Evolutionary conservation across 805 yeast species (phyloP).

Genomic region (Metschnikowia corniflorae): DNA sequence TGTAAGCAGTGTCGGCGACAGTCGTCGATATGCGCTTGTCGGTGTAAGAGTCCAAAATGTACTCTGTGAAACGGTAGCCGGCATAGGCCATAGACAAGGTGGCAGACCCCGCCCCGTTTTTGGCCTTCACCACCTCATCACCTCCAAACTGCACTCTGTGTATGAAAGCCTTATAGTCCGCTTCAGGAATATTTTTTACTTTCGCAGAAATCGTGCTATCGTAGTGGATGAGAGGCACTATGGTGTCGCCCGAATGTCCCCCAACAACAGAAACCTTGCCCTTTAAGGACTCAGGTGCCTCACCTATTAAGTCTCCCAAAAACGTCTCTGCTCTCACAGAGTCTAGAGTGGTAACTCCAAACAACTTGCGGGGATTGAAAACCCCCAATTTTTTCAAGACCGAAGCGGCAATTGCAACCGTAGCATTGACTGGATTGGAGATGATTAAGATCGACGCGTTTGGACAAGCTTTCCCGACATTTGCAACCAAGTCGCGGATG

Average conservation of each 20-base stretch:
- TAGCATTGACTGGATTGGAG: conserved; percentile 45
- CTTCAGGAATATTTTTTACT: conserved; percentile 15
- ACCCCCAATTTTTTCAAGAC: conserved; percentile 45
- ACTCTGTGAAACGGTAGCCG: conserved; percentile 20
- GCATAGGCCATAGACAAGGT: conserved; percentile 23
- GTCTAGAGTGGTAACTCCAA: conserved; percentile 47
- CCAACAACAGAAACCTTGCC: conserved; percentile 44
- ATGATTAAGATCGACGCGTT: conserved; percentile 44
- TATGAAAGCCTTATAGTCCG: conserved; percentile 18
- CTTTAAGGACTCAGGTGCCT: conserved; percentile 29
- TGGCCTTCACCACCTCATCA: conserved; percentile 22
- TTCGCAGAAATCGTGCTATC: conserved; percentile 18
- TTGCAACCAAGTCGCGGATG: conserved; percentile 40
- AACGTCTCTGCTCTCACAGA: conserved; percentile 46
- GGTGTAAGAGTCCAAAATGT: conserved; percentile 14
- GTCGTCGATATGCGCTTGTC: neutral
- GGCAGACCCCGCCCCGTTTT: conserved; percentile 22
- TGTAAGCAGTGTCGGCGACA: conserved; percentile 46
- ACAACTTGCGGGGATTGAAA: conserved; percentile 42
- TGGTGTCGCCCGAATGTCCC: conserved; percentile 47
- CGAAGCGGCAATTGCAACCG: conserved; percentile 48
- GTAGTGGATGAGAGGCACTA: conserved; percentile 35
- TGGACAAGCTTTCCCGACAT: conserved; percentile 37
- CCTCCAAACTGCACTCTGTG: conserved; percentile 22
- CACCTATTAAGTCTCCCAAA: conserved; percentile 35